A percentile compares a stretch with the other conserved stretches of the same genome.
Evolutionary conservation across 2,329 filamentous ascomycete genomes (phyloP).

Genomic region (Aspergillus sp.): DNA sequence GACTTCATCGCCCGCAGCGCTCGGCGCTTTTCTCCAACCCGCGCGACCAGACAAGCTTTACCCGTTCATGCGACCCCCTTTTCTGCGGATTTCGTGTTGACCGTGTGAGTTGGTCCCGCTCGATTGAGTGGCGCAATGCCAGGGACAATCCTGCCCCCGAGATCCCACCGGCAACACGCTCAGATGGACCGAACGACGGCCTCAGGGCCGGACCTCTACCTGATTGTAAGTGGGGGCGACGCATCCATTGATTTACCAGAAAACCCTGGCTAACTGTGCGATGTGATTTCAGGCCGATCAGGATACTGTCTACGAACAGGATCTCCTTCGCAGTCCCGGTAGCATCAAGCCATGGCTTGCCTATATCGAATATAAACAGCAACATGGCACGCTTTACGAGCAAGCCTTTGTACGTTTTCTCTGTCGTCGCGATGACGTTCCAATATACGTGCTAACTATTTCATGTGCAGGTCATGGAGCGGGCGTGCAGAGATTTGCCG

Average conservation of each 20-base stretch:
- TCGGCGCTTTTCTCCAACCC: constrained; percentile 20
- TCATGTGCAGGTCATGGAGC: constrained; percentile 67
- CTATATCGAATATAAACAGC: constrained; percentile 87
- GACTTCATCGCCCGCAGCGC: constrained; percentile 30
- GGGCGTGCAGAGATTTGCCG: constrained; percentile 84
- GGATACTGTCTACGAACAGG: constrained; percentile 95
- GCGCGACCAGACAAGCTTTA: constrained; percentile 31
- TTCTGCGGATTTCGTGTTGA: constrained; percentile 30
- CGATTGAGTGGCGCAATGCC: constrained; percentile 50
- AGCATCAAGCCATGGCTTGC: constrained; percentile 93
- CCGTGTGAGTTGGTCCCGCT: constrained; percentile 38
- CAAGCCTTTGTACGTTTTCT: constrained; percentile 67
- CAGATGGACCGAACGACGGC: constrained; percentile 45
- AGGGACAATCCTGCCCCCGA: constrained; percentile 52
- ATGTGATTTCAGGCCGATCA: constrained; percentile 67
- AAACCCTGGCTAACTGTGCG: constrained; percentile 35
- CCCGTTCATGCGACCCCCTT: constrained; percentile 28
- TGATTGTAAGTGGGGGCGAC: constrained; percentile 42
- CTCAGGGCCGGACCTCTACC: constrained; percentile 46
- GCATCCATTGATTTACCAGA: constrained; percentile 11
- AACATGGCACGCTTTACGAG: constrained; percentile 81
- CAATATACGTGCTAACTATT: constrained; percentile 12
- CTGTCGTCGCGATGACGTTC: neutral
- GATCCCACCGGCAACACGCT: constrained; percentile 46
- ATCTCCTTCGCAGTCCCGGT: constrained; percentile 80